Evolutionary conservation across 75 land plant species (phyloP), one percentile per base, ranked within the genome.

Genomic region (Pseudotsuga menziesii): DNA sequence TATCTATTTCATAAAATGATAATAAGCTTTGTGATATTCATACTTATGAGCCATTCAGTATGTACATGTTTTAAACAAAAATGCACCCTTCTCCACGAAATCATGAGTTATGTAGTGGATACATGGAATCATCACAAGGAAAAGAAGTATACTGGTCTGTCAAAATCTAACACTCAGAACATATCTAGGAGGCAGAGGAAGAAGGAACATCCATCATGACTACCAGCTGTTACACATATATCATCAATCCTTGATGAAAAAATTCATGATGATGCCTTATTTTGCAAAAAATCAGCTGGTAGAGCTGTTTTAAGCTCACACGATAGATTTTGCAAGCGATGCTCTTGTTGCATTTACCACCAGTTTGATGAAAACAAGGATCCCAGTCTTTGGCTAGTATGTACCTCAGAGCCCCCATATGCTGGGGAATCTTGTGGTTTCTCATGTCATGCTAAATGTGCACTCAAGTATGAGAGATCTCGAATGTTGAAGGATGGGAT

Each of bases 361-460:
- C 58, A 83, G 77, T 94, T 83, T 74, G 97, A 94, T 85, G 97
- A 94, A 63, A 94, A 94, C 73, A 94, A 94, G 80, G 97, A 94
- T 73, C 97, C 97, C 23, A 90, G 97, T 72, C 77, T 94, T 39
- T 94, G 97, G 97, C 74, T 94, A 27, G 75, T 78, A 72, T 94
- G 97, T 72, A 78, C 76, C 73, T 80, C 88, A 16, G 96, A 93
- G 32, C 82, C 81, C 75, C 86, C 87, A 1, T 75, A 82, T 88
- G 71, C 79, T 63, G 90, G 81, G 22, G 77, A 80, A 11, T 84
- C 90, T 2, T 94, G 97, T 83, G 88, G 90, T 39, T 62, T 88
- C 75, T 94, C 97, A 23, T 94, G 95, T 27, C 97, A 94, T 82
- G 82, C 92, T 35, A 92, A 92, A 78, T 94, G 97, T 87, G 91